These are phyloP conservation scores for Hypoxylon trugodes DNA, from an alignment of 495 filamentous ascomycete species.

Conservation along the genomic window DNA sequence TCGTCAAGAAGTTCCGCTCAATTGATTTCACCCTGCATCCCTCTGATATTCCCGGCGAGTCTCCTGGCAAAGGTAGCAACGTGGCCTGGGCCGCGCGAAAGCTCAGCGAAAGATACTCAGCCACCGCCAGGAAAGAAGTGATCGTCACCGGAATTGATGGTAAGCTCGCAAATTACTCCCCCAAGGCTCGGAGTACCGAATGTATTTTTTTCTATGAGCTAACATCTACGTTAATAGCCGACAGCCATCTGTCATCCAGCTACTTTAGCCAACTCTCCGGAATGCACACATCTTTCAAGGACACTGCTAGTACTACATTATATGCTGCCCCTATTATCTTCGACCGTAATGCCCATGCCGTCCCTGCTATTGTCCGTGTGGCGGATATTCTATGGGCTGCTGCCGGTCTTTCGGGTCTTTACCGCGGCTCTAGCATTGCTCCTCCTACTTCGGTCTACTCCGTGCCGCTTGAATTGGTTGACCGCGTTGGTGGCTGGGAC, in stretches of 20 bases:
- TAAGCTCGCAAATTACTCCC: conserved; percentile 44
- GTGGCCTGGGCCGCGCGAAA: conserved; percentile 70
- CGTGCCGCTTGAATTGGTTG: conserved; percentile 66
- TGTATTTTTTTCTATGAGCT: conserved; percentile 28
- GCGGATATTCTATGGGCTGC: conserved; percentile 73
- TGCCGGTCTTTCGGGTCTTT: conserved; percentile 71
- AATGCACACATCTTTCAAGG: conserved; percentile 63
- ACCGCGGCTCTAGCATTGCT: conserved; percentile 64
- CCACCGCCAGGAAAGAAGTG: conserved; percentile 61
- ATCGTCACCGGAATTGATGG: conserved; percentile 76
- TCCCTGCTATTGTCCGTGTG: conserved; percentile 71
- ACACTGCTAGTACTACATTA: conserved; percentile 64
- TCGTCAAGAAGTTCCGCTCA: conserved; percentile 65
- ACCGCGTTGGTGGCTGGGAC: conserved; percentile 72
- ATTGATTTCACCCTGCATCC: conserved; percentile 71
- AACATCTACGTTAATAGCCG: conserved; percentile 58
- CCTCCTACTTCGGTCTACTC: conserved; percentile 78
- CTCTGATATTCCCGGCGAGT: conserved; percentile 65
- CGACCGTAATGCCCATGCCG: conserved; percentile 72
- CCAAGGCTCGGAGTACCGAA: background rate
- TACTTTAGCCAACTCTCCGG: conserved; percentile 69
- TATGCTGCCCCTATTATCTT: conserved; percentile 77
- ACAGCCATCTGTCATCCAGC: conserved; percentile 71
- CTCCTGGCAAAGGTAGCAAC: conserved; percentile 75
- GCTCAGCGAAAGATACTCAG: conserved; percentile 64